These are phyloP conservation scores for Sporothrix brunneoviolacea DNA, from an alignment of 2,329 filamentous ascomycete species.

Conservation along the genomic window DNA sequence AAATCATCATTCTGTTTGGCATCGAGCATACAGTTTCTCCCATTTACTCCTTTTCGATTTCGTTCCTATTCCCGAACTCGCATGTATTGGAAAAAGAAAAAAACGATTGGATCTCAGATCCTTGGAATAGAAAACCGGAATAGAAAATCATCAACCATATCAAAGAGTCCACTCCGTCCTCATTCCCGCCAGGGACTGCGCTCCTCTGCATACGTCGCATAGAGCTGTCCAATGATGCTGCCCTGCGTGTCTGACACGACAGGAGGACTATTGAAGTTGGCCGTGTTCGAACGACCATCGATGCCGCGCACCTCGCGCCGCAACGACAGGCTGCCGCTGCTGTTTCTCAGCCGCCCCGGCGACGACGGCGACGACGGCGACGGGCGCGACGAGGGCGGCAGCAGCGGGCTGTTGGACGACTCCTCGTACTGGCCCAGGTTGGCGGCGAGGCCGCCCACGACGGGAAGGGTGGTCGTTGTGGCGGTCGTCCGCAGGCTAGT, in stretches of 20 bases:
- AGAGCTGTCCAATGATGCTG: slow-evolving; percentile 22
- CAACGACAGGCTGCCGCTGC: not conserved
- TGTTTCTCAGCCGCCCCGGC: not conserved
- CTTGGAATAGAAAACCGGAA: too few relatives aligned
- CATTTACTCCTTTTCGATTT: too few relatives aligned
- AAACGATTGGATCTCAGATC: too few relatives aligned
- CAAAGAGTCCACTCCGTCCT: not conserved
- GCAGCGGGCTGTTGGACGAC: slow-evolving; percentile 9
- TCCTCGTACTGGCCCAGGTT: not conserved
- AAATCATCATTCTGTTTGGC: too few relatives aligned
- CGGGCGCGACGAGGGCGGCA: not conserved
- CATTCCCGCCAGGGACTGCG: not conserved
- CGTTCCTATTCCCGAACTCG: too few relatives aligned
- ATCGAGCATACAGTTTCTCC: too few relatives aligned
- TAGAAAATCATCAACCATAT: too few relatives aligned
- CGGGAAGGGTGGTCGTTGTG: too few relatives aligned
- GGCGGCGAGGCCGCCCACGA: too few relatives aligned
- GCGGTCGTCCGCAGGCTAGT: too few relatives aligned
- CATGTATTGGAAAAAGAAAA: too few relatives aligned
- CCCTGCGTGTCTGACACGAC: slow-evolving; percentile 19
- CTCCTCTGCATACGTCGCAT: slow-evolving; percentile 5
- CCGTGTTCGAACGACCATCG: not conserved
- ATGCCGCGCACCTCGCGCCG: not conserved
- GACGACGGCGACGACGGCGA: not conserved
- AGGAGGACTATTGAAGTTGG: not conserved